Conservation (phyloP, 768 basidiomycete species). For the Galerina sulciceps region DNA sequence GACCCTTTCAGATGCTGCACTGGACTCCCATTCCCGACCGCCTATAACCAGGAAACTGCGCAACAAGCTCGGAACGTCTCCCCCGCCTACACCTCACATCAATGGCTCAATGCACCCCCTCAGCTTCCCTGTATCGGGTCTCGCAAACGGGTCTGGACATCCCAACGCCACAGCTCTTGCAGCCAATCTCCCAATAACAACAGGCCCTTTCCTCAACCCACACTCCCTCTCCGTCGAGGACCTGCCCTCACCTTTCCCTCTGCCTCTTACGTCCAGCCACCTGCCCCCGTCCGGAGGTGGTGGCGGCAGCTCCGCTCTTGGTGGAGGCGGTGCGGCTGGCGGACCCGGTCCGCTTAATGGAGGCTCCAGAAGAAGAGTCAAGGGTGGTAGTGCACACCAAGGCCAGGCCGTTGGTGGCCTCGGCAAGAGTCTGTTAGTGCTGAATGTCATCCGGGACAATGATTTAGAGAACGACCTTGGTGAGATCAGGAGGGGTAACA, state of each 20-base stretch:
- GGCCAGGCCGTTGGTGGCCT: conserved; percentile 67
- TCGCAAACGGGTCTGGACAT: conserved; percentile 24
- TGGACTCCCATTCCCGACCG: conserved; percentile 77
- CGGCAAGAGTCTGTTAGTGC: conserved; percentile 69
- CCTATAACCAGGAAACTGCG: conserved; percentile 86
- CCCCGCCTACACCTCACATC: conserved; percentile 72
- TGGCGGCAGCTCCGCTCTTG: conserved; percentile 22
- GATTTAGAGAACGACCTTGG: conserved; percentile 79
- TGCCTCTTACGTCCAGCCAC: conserved; percentile 40
- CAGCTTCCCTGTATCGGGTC: conserved; percentile 19
- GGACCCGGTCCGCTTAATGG: conserved; percentile 41
- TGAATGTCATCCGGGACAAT: conserved; percentile 62
- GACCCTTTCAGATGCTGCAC: conserved; percentile 58
- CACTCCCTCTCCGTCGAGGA: conserved; percentile 88
- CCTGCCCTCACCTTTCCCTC: conserved; percentile 83
- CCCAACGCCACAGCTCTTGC: conserved; percentile 38
- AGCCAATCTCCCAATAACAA: conserved; percentile 60
- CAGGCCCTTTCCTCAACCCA: conserved; percentile 76
- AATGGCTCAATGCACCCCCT: conserved; percentile 11
- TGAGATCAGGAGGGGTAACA: conserved; percentile 79
- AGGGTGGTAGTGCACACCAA: conserved; percentile 58
- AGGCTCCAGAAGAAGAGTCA: conserved; percentile 52
- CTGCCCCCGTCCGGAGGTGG: conserved; percentile 19
- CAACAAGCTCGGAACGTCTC: conserved; percentile 79
- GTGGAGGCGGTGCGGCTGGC: conserved; percentile 24